These are phyloP conservation scores for Dictyostelium firmibasis DNA, from an alignment of 78 protist genomes.

Conservation along the genomic window DNA sequence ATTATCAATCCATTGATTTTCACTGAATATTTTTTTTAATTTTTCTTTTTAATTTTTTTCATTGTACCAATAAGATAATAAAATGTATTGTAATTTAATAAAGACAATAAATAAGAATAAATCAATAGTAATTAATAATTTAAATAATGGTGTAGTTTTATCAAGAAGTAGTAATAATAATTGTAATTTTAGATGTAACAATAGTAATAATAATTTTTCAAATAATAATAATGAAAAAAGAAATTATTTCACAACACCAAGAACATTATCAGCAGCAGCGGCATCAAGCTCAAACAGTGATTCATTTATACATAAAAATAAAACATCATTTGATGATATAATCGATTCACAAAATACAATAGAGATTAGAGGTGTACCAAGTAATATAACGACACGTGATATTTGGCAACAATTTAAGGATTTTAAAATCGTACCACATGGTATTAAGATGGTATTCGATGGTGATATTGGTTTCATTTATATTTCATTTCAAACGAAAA, in stretches of 20 bases:
- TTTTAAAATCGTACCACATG: slow-evolving; percentile 4
- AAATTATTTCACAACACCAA: not conserved
- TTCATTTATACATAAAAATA: slow-evolving; percentile 16
- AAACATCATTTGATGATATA: slow-evolving; percentile 28
- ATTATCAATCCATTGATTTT: not conserved
- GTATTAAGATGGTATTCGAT: slow-evolving; percentile 70
- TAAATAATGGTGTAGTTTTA: not conserved
- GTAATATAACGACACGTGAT: slow-evolving; percentile 15
- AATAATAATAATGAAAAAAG: not conserved
- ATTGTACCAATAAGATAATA: not conserved
- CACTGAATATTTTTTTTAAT: not conserved
- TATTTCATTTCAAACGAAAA: slow-evolving; percentile 19
- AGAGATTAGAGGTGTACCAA: slow-evolving; percentile 60
- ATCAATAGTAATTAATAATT: not conserved
- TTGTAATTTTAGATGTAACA: not conserved
- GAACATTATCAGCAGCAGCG: not conserved
- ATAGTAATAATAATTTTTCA: not conserved
- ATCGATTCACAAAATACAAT: slow-evolving; percentile 52
- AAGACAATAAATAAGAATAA: not conserved
- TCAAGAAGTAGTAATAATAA: not conserved
- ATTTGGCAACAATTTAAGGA: slow-evolving; percentile 17
- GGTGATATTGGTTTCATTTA: slow-evolving; percentile 50
- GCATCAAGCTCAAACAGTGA: not conserved
- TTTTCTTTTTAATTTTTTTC: not conserved
- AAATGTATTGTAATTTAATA: not conserved